phyloP scores from a whole-genome alignment of 1,284 basidiomycete genomes.

The Somion occarium region DNA sequence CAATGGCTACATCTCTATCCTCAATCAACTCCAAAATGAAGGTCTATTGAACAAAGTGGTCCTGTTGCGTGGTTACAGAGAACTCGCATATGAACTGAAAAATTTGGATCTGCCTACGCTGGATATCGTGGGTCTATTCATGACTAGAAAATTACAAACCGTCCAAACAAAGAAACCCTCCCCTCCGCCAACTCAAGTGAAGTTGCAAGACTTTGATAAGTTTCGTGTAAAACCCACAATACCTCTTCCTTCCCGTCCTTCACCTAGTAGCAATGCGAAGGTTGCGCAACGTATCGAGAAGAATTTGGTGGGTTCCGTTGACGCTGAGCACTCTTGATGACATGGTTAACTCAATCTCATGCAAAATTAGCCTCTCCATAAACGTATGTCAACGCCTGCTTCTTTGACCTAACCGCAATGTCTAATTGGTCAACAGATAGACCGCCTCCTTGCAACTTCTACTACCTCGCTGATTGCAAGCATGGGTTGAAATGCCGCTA shows the following conservation, averaged over 20 bases:
- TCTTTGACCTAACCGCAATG: no score
- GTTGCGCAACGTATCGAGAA: not conserved
- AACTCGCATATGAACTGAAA: slow-evolving; percentile 40
- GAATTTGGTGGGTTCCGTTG: not conserved
- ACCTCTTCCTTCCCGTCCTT: not conserved
- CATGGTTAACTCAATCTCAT: no score
- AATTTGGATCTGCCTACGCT: slow-evolving; percentile 37
- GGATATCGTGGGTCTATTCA: slow-evolving; percentile 45
- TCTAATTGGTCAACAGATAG: slow-evolving; percentile 26
- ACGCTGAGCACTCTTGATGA: no score
- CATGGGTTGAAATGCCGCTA: slow-evolving; percentile 34
- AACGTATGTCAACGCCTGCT: slow-evolving; percentile 20
- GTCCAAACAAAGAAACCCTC: not conserved
- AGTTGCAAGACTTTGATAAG: slow-evolving; percentile 23
- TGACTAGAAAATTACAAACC: slow-evolving; percentile 36
- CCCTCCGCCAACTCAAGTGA: slow-evolving; percentile 6
- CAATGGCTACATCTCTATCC: slow-evolving; percentile 48
- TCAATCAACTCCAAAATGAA: slow-evolving; percentile 44
- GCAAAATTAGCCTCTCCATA: slow-evolving; percentile 30
- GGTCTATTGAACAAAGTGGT: slow-evolving; percentile 44
- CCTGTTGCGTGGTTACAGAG: slow-evolving; percentile 45
- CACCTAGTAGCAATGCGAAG: not conserved
- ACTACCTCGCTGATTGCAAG: slow-evolving; percentile 34
- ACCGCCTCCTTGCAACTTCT: slow-evolving; percentile 38
- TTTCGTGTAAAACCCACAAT: slow-evolving; percentile 14